Evolutionary conservation across 352 stramenopile genomes (phyloP).

Genomic region (Globisporangium spinosum): DNA sequence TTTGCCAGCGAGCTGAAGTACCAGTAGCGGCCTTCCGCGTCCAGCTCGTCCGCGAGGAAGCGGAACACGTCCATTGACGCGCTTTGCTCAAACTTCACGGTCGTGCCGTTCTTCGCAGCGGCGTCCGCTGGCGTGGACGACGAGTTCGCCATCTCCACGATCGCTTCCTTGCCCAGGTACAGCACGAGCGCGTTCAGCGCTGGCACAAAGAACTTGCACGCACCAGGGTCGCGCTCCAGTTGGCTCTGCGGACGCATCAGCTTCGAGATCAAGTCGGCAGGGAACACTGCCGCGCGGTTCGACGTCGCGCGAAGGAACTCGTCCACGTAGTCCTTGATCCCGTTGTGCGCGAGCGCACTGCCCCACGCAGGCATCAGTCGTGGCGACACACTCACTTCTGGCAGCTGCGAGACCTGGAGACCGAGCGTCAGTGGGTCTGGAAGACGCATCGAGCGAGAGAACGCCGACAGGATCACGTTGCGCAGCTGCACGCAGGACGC

Average conservation of each 20-base stretch:
- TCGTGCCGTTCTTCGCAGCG: conserved; percentile 23
- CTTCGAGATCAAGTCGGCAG: conserved; percentile 73
- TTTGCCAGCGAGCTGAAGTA: conserved; percentile 98
- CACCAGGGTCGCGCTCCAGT: conserved; percentile 59
- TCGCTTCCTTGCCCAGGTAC: conserved; percentile 84
- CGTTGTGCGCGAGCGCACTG: conserved; percentile 87
- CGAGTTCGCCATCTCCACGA: conserved; percentile 70
- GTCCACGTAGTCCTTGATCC: conserved; percentile 94
- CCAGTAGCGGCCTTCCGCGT: conserved; percentile 95
- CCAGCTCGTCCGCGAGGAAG: conserved; percentile 94
- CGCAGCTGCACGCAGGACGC: conserved; percentile 96
- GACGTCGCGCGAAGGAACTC: conserved; percentile 91
- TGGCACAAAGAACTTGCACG: conserved; percentile 90
- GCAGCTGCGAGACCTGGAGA: conserved; percentile 96
- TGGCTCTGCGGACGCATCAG: conserved; percentile 57
- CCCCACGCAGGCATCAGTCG: conserved; percentile 94
- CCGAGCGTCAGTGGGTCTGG: conserved; percentile 97
- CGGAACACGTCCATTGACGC: conserved; percentile 94
- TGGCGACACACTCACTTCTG: conserved; percentile 94
- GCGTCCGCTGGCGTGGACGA: conserved; percentile 13
- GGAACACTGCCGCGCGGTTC: conserved; percentile 87
- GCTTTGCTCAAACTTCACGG: conserved; percentile 80
- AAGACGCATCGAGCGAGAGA: conserved; percentile 95
- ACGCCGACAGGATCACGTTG: conserved; percentile 98
- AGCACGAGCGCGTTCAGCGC: conserved; percentile 90